These are phyloP conservation scores for Salix udensis DNA, from an alignment of 345 rosid genomes.

Conservation along the genomic window DNA sequence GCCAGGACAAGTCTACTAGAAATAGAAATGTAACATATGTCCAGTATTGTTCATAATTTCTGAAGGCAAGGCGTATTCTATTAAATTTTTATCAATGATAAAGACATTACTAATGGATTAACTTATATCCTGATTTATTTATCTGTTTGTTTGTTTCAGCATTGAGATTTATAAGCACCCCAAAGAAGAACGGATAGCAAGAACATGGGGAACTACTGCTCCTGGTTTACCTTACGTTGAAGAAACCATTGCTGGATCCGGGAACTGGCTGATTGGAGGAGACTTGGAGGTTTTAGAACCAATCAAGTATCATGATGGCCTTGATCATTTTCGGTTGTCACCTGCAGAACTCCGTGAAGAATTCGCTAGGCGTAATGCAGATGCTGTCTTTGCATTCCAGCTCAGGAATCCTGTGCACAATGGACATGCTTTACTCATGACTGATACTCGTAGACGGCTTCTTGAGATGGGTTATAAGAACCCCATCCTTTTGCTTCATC, in stretches of 20 bases:
- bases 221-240: slow-evolving; percentile 91
- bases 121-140: slow-evolving; percentile 16
- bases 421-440: slow-evolving; percentile 96
- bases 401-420: slow-evolving; percentile 97
- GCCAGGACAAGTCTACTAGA: not conserved
- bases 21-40: not conserved
- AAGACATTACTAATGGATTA: not conserved
- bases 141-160: slow-evolving; percentile 34
- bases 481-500: slow-evolving; percentile 91
- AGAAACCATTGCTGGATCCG: slow-evolving; percentile 63
- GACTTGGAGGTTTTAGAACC: slow-evolving; percentile 89
- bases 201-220: slow-evolving; percentile 96
- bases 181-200: slow-evolving; percentile 92
- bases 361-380: slow-evolving; percentile 76
- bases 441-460: slow-evolving; percentile 84
- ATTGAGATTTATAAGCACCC: slow-evolving; percentile 95
- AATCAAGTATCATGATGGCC: slow-evolving; percentile 81
- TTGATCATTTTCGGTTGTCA: slow-evolving; percentile 82
- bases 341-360: slow-evolving; percentile 80
- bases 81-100: not conserved
- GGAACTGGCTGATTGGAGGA: slow-evolving; percentile 94
- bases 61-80: not conserved
- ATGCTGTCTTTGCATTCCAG: slow-evolving; percentile 99
- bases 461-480: slow-evolving; percentile 96
- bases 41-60: not conserved